A percentile compares a stretch with the other conserved stretches of the same genome.
phyloP scores from a whole-genome alignment of 1,284 basidiomycete species.

The Apiotrichum montevideense region DNA sequence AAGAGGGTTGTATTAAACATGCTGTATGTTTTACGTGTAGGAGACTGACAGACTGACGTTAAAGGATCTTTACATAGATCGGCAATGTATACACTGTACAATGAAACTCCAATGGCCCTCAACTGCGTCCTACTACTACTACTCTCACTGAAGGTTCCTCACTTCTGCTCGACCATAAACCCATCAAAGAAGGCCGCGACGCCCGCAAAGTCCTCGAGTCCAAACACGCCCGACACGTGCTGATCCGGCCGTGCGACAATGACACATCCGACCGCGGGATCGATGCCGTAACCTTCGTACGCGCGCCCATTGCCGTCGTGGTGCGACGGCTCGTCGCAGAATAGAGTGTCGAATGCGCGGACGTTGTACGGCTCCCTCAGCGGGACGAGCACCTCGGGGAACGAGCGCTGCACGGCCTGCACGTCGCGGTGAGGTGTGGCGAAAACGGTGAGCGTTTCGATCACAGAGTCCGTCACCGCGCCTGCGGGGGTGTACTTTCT shows the following conservation, averaged over 20 bases:
- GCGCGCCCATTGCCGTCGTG: constrained; percentile 41
- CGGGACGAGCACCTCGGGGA: constrained; percentile 18
- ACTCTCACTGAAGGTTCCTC: too few relatives aligned
- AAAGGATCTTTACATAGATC: too few relatives aligned
- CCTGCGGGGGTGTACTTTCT: constrained; percentile 43
- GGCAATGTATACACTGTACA: too few relatives aligned
- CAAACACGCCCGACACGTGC: constrained; percentile 25
- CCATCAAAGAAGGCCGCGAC: constrained; percentile 9
- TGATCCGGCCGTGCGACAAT: constrained; percentile 43
- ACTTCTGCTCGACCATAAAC: constrained; percentile 9
- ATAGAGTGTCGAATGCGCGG: constrained; percentile 24
- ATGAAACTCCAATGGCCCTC: too few relatives aligned
- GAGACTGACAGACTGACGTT: too few relatives aligned
- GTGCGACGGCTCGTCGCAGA: constrained; percentile 33
- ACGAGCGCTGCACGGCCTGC: constrained; percentile 5
- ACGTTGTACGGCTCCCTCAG: constrained; percentile 13
- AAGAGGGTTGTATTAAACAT: too few relatives aligned
- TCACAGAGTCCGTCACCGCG: constrained; percentile 20
- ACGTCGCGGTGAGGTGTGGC: constrained; percentile 15
- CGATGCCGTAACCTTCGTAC: constrained; percentile 42
- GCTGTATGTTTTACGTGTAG: too few relatives aligned
- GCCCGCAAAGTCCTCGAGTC: constrained; percentile 4
- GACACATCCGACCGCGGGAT: constrained; percentile 34
- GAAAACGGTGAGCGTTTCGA: constrained; percentile 21
- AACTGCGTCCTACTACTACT: too few relatives aligned